Evolutionary conservation across 495 filamentous ascomycete species (phyloP), one percentile per base, ranked within the genome.

Genomic region (Podospora sp.): DNA sequence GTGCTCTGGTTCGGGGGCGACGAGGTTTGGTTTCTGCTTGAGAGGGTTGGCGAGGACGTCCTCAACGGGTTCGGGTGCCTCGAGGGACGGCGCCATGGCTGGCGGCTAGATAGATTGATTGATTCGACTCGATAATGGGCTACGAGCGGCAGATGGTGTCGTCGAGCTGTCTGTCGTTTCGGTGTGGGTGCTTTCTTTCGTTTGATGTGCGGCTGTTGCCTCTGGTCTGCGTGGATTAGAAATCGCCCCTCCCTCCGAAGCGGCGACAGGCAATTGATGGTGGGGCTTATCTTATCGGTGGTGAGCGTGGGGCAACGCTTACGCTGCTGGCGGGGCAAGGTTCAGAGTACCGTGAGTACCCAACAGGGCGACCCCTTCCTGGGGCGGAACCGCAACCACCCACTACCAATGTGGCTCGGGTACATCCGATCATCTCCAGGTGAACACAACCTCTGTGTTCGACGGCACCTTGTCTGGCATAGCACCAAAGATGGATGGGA

Each of bases 1-100:
- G 84, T 98, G 93, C 78, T 97, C 92, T 73, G 95, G 95, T 72
- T 97, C 93, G 40, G 94, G 95, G 24, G 95, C 95, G 65, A 97
- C 89, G 61, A 97, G 90, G 60, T 91, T 84, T 7, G 94, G 92
- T 14, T 87, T 85, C 49, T 83, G 79, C 74, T 91, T 90, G 60
- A 91, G 83, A 6, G 90, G 87, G 63, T 90, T 87, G 57, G 87
- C 79, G 66, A 95, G 81, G 68, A 86, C 83, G 62, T 90, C 88
- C 67, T 88, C 81, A 68, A 88, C 83, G 22, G 86, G 76, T 25
- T 83, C 82, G 22, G 88, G 84, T 69, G 87, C 89, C 79, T 92
- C 88, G 40, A 95, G 77, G 24, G 88, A 91, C 12, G 92, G 89
- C 57, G 69, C 69, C 75, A 77, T 75, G 55, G 27, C 60, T 36